A percentile compares a stretch with the other conserved stretches of the same genome.
Conservation (phyloP, 2,329 filamentous ascomycete species). For the Beauveria sp. region DNA sequence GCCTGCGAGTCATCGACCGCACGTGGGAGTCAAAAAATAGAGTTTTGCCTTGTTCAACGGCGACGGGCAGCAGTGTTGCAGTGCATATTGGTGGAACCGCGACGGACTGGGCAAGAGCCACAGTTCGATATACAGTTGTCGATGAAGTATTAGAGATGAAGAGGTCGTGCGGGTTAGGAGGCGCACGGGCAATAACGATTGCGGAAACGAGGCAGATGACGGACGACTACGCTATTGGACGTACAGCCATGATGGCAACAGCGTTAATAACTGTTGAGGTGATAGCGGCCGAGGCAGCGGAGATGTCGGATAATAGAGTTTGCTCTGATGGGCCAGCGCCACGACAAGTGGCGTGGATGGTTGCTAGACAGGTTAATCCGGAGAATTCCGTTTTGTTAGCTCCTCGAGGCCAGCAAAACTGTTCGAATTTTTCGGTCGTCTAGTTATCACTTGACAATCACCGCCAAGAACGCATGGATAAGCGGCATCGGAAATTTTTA, state of each 20-base stretch:
- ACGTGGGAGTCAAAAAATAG: conserved; percentile 3
- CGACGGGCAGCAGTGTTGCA: conserved; percentile 2
- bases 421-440: neutral
- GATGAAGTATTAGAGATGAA: neutral
- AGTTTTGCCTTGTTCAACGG: neutral
- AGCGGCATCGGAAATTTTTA: neutral
- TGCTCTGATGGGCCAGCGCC: neutral
- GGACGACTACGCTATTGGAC: neutral
- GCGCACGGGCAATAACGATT: neutral
- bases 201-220: neutral
- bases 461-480: neutral
- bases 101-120: neutral
- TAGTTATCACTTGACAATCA: neutral
- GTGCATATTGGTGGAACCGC: conserved; percentile 2
- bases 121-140: neutral
- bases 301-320: conserved; percentile 1
- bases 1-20: neutral
- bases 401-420: neutral
- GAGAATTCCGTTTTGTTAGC: neutral
- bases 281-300: neutral
- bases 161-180: neutral
- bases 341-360: neutral
- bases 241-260: too few species aligned
- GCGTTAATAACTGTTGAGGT: neutral
- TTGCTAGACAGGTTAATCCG: neutral